These are phyloP conservation scores for Ophiostoma sp. DNA, from an alignment of 2,329 filamentous ascomycete genomes.

Conservation along the genomic window DNA sequence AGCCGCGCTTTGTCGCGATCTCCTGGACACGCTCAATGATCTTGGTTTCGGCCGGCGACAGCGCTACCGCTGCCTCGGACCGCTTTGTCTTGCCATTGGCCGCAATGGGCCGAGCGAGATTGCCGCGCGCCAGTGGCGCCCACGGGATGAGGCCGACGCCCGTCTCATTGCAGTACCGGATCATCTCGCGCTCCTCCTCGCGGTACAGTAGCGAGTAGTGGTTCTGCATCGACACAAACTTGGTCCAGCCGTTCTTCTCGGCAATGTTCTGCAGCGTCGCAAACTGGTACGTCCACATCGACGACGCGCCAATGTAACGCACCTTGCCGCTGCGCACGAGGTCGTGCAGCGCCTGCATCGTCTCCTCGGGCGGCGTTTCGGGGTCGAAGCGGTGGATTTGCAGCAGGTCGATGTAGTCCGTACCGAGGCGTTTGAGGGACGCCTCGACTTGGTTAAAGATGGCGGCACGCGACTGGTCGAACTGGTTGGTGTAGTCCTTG, in stretches of 20 bases:
- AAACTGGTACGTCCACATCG: conserved; percentile 43
- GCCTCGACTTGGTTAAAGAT: conserved; percentile 61
- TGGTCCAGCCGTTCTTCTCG: conserved; percentile 48
- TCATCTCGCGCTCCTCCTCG: conserved; percentile 48
- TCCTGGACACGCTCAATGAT: conserved; percentile 27
- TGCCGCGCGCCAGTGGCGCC: conserved; percentile 34
- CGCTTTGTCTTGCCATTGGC: conserved; percentile 23
- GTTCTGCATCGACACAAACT: conserved; percentile 53
- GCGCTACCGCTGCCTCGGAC: conserved; percentile 23
- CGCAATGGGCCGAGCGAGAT: conserved; percentile 31
- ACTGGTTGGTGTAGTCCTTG: conserved; percentile 32
- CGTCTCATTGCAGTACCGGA: conserved; percentile 32
- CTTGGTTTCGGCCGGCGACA: conserved; percentile 27
- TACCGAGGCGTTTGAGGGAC: conserved; percentile 48
- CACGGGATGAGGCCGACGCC: conserved; percentile 37
- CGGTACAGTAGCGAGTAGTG: conserved; percentile 48
- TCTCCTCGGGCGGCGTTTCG: conserved; percentile 46
- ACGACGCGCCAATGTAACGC: conserved; percentile 41
- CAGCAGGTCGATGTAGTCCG: conserved; percentile 51
- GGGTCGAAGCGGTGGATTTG: conserved; percentile 53
- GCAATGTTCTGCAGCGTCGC: conserved; percentile 45
- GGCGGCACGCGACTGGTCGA: conserved; percentile 51
- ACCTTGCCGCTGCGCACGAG: conserved; percentile 50
- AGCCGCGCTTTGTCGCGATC: conserved; percentile 24
- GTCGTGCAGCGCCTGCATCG: conserved; percentile 54